Conservation (phyloP, 345 rosid genomes). For the Euphorbia pulcherrima region DNA sequence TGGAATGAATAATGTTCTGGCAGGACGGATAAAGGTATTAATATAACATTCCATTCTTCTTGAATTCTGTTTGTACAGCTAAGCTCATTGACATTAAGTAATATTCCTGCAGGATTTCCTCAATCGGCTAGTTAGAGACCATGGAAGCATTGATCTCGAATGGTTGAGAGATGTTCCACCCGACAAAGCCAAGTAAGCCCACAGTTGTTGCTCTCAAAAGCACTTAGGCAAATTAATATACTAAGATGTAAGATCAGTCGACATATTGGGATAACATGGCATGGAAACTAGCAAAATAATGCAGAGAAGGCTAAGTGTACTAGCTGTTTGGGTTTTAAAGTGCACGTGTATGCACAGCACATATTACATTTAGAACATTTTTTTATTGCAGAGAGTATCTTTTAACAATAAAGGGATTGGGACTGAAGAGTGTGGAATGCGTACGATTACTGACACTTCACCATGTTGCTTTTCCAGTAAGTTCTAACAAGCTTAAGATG, state of each 20-base stretch:
- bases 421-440: constrained; percentile 34
- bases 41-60: neutral
- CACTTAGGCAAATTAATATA: neutral
- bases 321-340: neutral
- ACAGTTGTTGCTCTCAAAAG: neutral
- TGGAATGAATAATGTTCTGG: constrained; percentile 32
- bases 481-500: constrained; percentile 6
- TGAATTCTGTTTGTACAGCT: neutral
- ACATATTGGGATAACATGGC: neutral
- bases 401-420: constrained; percentile 27
- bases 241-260: neutral
- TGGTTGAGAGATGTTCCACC: constrained; percentile 33
- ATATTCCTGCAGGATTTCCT: constrained; percentile 25
- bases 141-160: constrained; percentile 26
- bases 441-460: constrained; percentile 30
- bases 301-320: neutral
- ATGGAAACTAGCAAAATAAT: neutral
- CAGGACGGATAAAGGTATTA: constrained; percentile 26
- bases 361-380: neutral
- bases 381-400: constrained; percentile 25
- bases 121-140: constrained; percentile 23
- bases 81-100: constrained; percentile 14
- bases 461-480: constrained; percentile 31
- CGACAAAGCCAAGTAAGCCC: constrained; percentile 34
- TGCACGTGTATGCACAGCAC: neutral